Conservation (phyloP, 257 asterid genomes). For the Verbascum thapsus region DNA sequence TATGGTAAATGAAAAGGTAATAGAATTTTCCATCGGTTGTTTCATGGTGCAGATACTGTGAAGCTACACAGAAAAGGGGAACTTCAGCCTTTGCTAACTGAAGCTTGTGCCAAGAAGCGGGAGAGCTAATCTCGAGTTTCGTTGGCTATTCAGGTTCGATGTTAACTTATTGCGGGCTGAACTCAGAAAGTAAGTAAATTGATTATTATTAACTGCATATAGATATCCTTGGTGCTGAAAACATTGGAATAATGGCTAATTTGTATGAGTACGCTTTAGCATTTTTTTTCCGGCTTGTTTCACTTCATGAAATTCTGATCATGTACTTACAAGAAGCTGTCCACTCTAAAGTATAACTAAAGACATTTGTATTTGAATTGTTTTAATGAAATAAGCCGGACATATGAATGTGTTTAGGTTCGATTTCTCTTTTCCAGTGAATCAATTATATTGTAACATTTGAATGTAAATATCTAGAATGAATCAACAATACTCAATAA, state of each 20-base stretch:
- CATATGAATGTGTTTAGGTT: too few species aligned
- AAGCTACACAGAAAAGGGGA: slow-evolving; percentile 66
- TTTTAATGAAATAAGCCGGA: too few species aligned
- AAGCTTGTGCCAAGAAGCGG: slow-evolving; percentile 49
- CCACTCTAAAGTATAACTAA: not conserved
- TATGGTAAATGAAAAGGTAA: not conserved
- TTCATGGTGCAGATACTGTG: slow-evolving; percentile 54
- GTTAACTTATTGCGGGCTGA: not conserved
- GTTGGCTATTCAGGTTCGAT: not conserved
- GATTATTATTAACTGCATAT: not conserved
- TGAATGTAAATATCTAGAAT: too few species aligned
- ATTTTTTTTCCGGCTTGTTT: not conserved
- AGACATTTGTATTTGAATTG: too few species aligned
- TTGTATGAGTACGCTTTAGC: not conserved
- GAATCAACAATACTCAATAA: too few species aligned
- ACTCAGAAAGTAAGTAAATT: not conserved
- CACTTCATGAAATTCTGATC: not conserved
- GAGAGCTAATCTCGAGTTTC: slow-evolving; percentile 30
- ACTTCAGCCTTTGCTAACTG: slow-evolving; percentile 59
- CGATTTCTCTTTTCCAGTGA: too few species aligned
- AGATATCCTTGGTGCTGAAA: not conserved
- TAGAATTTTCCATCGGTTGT: not conserved
- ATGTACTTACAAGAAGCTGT: not conserved
- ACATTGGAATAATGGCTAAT: not conserved
- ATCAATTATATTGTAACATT: too few species aligned